These are phyloP conservation scores for Thalassiosira mediterranea DNA, from an alignment of 352 stramenopile genomes.

Conservation along the genomic window DNA sequence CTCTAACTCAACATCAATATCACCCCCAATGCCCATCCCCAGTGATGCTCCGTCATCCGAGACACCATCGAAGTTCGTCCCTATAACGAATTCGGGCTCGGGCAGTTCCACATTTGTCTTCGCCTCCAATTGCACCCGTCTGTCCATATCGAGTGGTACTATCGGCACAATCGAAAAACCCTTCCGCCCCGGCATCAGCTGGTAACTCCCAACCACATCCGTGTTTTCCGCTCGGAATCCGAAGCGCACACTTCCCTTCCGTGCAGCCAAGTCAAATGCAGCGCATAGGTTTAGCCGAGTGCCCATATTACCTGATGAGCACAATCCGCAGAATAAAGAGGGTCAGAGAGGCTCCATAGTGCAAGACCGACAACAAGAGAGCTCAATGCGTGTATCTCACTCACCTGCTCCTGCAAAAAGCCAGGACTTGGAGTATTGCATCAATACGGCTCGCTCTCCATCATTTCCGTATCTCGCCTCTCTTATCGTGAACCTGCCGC, in stretches of 20 bases:
- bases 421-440: slow-evolving; percentile 61
- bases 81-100: slow-evolving; percentile 52
- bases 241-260: slow-evolving; percentile 39
- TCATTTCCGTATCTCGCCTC: slow-evolving; percentile 14
- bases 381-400: too few species aligned
- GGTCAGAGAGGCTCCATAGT: too few species aligned
- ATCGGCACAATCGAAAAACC: slow-evolving; percentile 44
- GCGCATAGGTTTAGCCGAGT: slow-evolving; percentile 51
- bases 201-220: slow-evolving; percentile 18
- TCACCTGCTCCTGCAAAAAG: slow-evolving; percentile 36
- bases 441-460: slow-evolving; percentile 24
- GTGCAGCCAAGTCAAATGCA: slow-evolving; percentile 31
- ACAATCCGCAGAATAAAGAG: too few species aligned
- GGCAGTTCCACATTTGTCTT: slow-evolving; percentile 53
- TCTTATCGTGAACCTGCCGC: slow-evolving; percentile 43
- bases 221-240: slow-evolving; percentile 52
- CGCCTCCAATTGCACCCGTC: slow-evolving; percentile 40
- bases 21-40: slow-evolving; percentile 49
- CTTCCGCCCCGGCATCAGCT: slow-evolving; percentile 20
- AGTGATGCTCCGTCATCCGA: slow-evolving; percentile 22
- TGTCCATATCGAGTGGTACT: slow-evolving; percentile 42
- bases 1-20: slow-evolving; percentile 49
- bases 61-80: slow-evolving; percentile 36
- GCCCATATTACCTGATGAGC: too few species aligned
- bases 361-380: too few species aligned